phyloP scores from a whole-genome alignment of 1,139 yeast genomes.

The Kodamaea alishanica region DNA sequence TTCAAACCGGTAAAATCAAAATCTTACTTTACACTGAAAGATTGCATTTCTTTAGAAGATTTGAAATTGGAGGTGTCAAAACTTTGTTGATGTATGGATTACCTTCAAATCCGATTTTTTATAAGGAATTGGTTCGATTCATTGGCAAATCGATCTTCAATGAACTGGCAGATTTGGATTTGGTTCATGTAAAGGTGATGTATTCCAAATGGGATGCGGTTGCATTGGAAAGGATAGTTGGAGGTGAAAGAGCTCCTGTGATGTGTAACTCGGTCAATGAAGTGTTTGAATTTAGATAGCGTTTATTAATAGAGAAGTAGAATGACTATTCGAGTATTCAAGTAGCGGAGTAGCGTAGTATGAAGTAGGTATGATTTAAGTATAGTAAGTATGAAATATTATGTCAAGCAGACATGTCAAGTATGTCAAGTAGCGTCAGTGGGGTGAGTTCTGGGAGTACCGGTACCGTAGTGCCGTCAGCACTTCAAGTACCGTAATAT shows the following conservation, averaged over 20 bases:
- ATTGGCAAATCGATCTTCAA: slow-evolving; percentile 48
- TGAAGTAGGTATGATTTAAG: neutral
- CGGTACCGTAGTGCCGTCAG: too few relatives aligned
- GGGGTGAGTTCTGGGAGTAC: too few relatives aligned
- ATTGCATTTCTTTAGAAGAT: slow-evolving; percentile 86
- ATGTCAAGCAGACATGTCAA: too few relatives aligned
- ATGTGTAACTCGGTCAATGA: slow-evolving; percentile 70
- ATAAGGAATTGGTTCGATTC: slow-evolving; percentile 64
- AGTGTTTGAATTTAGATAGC: slow-evolving; percentile 61
- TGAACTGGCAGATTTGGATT: slow-evolving; percentile 53
- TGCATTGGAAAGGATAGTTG: slow-evolving; percentile 79
- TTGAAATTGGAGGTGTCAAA: slow-evolving; percentile 82
- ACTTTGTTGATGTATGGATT: slow-evolving; percentile 77
- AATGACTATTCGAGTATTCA: neutral
- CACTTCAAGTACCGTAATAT: too few relatives aligned
- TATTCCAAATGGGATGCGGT: slow-evolving; percentile 82
- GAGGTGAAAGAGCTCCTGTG: slow-evolving; percentile 68
- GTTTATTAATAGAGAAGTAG: neutral
- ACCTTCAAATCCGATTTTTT: slow-evolving; percentile 83
- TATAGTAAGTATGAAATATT: neutral
- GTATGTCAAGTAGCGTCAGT: too few relatives aligned
- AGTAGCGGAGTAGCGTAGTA: neutral
- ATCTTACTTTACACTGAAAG: slow-evolving; percentile 86
- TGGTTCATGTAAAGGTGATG: slow-evolving; percentile 61
- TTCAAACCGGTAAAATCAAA: slow-evolving; percentile 62